Base-by-base conservation (phyloP, 345 rosid genomes). In the Pugionium dolabratum region DNA sequence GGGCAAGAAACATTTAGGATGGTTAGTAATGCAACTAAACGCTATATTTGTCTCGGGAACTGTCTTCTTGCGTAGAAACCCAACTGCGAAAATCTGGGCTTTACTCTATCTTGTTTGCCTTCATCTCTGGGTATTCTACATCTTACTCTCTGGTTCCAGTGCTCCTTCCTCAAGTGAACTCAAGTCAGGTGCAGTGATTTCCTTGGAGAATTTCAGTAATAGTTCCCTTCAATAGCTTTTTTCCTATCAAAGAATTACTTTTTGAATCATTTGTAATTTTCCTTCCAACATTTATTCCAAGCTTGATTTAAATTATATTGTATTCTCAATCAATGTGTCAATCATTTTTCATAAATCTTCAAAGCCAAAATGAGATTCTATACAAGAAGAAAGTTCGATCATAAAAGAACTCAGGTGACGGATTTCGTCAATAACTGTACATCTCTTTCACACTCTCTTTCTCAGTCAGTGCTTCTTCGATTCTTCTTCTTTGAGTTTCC, bases 91-190 rank as follows among this genome's bases (percentile, higher is more conserved):
- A 71, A 18, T 84, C 18, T 90, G 95, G 90, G 79, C 90, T 9
- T 1, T 80, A 35, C 69, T 81, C 4, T 90, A 93, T 77, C 75
- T 93, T 2, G 79, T 82, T 27, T 88, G 87, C 75, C 96, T 93
- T 68, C 98, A 93, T 72, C 51, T 90, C 25, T 93, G 98, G 98
- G 97, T 93, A 79, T 10, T 88, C 49, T 93, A 93, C 75, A 88
- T 93, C 58, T 78, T 90, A 33, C 58, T 69, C 31, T 80, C 91
- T 30, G 79, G 82, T 54, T 78, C 92, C 0, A 18, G 18, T 18
- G 54, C 32, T n/a, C 61, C 55, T 48, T 74, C 85, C 18, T 72
- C 97, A 9, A 59, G 67, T 32, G 81, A 78, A 71, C 69, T 67
- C 32, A 77, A 59, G 71, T 83, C 96, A 1, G 97, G 94, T 67